Evolutionary conservation across 805 yeast genomes (phyloP).

Genomic region (Metschnikowia chrysomelidarum): DNA sequence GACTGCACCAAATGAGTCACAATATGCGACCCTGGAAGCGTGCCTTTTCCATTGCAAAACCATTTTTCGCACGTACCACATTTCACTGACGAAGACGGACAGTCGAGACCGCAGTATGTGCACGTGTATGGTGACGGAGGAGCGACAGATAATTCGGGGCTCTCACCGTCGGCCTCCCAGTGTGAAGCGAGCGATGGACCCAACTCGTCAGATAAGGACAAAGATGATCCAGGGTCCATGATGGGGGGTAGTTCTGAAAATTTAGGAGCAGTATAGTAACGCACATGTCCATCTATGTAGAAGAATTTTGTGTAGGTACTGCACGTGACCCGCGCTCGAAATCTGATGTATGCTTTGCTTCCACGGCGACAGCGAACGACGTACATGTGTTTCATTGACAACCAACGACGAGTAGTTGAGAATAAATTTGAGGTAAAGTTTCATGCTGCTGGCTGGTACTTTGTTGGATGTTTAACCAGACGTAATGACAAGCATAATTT

Average conservation of each 20-base stretch:
- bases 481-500: no score
- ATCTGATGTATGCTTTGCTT: no score
- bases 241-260: no score
- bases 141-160: neutral
- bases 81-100: conserved; percentile 63
- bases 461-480: no score
- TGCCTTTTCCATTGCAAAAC: conserved; percentile 80
- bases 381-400: no score
- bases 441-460: no score
- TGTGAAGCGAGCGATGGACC: conserved; percentile 1
- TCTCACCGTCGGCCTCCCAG: conserved; percentile 4
- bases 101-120: conserved; percentile 72
- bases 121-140: conserved; percentile 24
- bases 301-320: conserved; percentile 6
- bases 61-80: conserved; percentile 78
- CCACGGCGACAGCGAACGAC: no score
- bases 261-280: no score
- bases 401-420: no score
- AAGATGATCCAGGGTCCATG: conserved; percentile 8
- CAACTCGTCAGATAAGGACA: neutral
- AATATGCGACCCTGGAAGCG: conserved; percentile 68
- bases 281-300: neutral
- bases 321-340: no score
- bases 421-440: no score
- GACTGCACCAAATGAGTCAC: conserved; percentile 82